These are phyloP conservation scores for Ceratocystiopsis minuta DNA, from an alignment of 2,329 filamentous ascomycete genomes.

Conservation along the genomic window DNA sequence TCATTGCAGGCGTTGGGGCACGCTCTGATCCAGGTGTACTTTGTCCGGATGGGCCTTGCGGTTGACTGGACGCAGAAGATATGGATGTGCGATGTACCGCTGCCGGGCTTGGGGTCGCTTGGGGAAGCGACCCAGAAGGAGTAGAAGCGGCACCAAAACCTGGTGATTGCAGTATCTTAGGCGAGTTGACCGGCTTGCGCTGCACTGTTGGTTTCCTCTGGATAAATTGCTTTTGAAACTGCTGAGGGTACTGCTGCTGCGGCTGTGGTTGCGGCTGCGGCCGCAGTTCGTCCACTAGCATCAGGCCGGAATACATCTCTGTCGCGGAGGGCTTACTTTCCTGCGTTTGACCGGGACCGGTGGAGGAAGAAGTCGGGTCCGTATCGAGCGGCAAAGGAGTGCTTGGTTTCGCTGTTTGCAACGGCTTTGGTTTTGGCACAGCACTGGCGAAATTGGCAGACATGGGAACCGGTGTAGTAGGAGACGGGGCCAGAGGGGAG, in stretches of 20 bases:
- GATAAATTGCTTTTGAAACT: neutral
- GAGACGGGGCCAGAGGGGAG: neutral
- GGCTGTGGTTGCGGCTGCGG: neutral
- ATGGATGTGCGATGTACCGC: constrained; percentile 1
- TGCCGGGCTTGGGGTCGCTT: no score
- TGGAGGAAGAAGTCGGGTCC: no score
- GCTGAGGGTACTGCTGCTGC: neutral
- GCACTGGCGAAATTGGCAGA: neutral
- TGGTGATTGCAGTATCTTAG: no score
- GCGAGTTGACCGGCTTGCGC: neutral
- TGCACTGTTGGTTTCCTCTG: constrained; percentile 4
- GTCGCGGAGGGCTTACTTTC: no score
- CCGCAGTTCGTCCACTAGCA: constrained; percentile 10
- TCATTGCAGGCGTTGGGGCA: constrained; percentile 1
- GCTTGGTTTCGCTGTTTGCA: no score
- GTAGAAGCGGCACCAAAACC: no score
- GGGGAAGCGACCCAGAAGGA: no score
- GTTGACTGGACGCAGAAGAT: constrained; percentile 1
- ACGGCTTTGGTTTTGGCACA: neutral
- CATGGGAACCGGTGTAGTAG: neutral
- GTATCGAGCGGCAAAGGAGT: no score
- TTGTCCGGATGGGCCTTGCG: no score
- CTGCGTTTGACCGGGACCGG: no score
- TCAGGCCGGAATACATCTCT: constrained; percentile 15
- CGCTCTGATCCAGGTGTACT: neutral